Base-by-base conservation (phyloP, 1,284 basidiomycete species). In the Coriolopsis trogii region DNA sequence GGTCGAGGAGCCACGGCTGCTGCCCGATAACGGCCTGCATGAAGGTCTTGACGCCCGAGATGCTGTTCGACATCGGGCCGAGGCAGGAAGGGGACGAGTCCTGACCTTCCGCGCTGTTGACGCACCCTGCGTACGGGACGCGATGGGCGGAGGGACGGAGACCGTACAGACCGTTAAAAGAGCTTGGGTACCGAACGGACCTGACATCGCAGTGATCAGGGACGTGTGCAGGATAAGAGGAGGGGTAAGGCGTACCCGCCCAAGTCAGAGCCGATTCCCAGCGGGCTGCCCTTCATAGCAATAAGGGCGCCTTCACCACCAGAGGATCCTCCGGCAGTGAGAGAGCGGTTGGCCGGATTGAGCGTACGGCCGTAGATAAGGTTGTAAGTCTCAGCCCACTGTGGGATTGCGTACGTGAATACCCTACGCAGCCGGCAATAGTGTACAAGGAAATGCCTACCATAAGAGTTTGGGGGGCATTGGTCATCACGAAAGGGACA, bases 91-190 rank as follows among this genome's bases (percentile, higher is more conserved):
- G 46, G 7, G 55, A 37, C 16, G 53, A 47, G 21, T 65, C 61
- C 18, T 62, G 60, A 3, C 63, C 63, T 31, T 60, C 58, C 6
- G 62, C 52, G 15, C 56, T 58, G 45, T 63, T 62, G 7, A 54
- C 53, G 24, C 49, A 46, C n/a, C 62, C 62, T 24, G 53, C 49
- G 44, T 55, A 58, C 20, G 63, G 63, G 12, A 63, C n/a, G 20
- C 63, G 58, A 21, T 47, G 26, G 26, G 46, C 45, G 3, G 58
- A 59, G 12, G 93, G 89, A 65, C 94, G 95, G 34, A 96, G 62
- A n/a, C 87, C 82, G 62, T 87, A 95, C 21, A 91, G 75, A 0
- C 94, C 94, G 56, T 85, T 89, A 64, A 88, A 93, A 4, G 80
- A 76, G 0, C 91, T 74, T 0, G 93, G 93, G 49, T 94, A 93